Percentiles rank a stretch among this genome's conserved stretches.
Conservation (phyloP, 352 stramenopile species). For the Plasmopara halstedii region DNA sequence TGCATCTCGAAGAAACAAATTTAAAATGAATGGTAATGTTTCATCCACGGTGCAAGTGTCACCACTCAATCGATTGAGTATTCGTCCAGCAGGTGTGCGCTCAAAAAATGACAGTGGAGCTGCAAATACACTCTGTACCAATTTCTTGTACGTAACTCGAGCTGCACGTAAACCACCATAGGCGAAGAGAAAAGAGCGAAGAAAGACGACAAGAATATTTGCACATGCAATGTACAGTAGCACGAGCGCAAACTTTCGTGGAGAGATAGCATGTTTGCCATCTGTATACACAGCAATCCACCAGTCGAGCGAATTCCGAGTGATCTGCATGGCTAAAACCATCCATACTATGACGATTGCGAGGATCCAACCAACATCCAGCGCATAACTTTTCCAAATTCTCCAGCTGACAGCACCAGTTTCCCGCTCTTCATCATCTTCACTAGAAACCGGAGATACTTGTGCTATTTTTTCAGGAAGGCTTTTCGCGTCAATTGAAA, state of each 20-base stretch:
- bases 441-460: background rate
- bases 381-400: conserved; percentile 59
- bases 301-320: conserved; percentile 70
- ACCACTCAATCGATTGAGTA: conserved; percentile 73
- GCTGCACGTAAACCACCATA: conserved; percentile 69
- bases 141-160: conserved; percentile 40
- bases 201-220: conserved; percentile 62
- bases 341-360: conserved; percentile 41
- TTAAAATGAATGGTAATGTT: conserved; percentile 83
- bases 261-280: conserved; percentile 38
- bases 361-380: conserved; percentile 40
- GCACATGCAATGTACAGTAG: conserved; percentile 55
- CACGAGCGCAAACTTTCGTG: conserved; percentile 41
- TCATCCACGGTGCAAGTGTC: conserved; percentile 84
- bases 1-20: conserved; percentile 82
- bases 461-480: conserved; percentile 4
- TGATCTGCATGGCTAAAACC: conserved; percentile 67
- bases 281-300: conserved; percentile 83
- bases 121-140: conserved; percentile 48
- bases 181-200: conserved; percentile 82
- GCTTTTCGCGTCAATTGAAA: background rate
- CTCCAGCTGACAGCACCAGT: conserved; percentile 37
- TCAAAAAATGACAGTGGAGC: conserved; percentile 67
- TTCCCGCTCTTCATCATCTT: conserved; percentile 58
- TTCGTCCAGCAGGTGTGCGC: conserved; percentile 48